A percentile compares a stretch with the other conserved stretches of the same genome.
Evolutionary conservation across 2,329 filamentous ascomycete genomes (phyloP).

Genomic region (Domatiomyces globalis): DNA sequence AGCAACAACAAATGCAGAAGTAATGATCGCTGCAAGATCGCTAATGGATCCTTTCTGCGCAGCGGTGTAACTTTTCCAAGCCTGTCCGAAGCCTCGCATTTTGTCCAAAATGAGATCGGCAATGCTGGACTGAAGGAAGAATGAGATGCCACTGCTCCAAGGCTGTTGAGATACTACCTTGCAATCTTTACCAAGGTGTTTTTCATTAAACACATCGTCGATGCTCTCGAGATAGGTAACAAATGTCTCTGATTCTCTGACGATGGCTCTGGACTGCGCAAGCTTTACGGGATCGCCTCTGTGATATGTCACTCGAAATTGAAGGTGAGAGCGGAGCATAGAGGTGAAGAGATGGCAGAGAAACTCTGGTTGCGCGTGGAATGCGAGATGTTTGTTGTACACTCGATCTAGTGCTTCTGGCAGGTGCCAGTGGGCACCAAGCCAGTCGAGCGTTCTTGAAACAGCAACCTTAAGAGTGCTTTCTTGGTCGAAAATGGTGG

Average conservation of each 20-base stretch:
- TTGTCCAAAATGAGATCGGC: not conserved
- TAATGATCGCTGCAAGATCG: not conserved
- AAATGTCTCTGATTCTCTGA: not conserved
- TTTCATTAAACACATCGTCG: not conserved
- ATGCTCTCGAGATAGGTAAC: not conserved
- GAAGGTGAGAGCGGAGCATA: slow-evolving; percentile 37
- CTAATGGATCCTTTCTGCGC: not conserved
- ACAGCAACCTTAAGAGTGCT: slow-evolving; percentile 52
- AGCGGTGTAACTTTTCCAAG: not conserved
- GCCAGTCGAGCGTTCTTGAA: slow-evolving; percentile 66
- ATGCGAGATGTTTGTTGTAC: slow-evolving; percentile 51
- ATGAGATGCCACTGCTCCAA: not conserved
- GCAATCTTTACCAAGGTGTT: not conserved
- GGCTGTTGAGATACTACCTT: not conserved
- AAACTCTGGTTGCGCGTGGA: slow-evolving; percentile 53
- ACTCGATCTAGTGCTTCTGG: slow-evolving; percentile 49
- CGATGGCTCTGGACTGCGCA: not conserved
- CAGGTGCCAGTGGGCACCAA: slow-evolving; percentile 68
- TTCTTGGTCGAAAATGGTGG: slow-evolving; percentile 48
- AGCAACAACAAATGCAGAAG: not conserved
- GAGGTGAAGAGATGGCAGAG: slow-evolving; percentile 56
- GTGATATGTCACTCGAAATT: not conserved
- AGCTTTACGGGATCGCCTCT: not conserved
- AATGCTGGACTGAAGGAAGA: not conserved
- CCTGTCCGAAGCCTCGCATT: not conserved